Evolutionary conservation across 306 rosid species (phyloP), one percentile per base, ranked within the genome.

Genomic region (Elaeagnus macrophylla): DNA sequence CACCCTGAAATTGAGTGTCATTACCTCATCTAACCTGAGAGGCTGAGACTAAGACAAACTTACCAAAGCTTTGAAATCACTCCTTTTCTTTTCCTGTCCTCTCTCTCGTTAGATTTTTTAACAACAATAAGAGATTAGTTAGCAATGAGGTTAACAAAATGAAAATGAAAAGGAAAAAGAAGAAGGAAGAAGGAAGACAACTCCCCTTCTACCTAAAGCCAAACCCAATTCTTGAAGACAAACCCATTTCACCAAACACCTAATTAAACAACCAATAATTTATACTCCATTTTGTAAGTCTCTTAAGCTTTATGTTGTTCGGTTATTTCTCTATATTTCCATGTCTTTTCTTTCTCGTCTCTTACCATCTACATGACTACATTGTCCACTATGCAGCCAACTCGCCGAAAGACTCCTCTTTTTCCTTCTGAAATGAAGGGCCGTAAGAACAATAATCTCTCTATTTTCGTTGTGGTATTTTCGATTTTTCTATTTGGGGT

Each of bases 401-500:
- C 65, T 58, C 73, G 82, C 60, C 72, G 85, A 41, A 81, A 79
- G 63, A 53, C 69, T n/a, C 61, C 79, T 73, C 65, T 67, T 20
- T 69, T 61, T 52, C 48, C 76, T 37, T 25, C 32, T 25, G 49
- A 67, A n/a, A 91, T 87, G 96, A 91, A 86, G 73, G 60, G 61
- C 10, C 73, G 84, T 39, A 91, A 82, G 74, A 78, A 65, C 85
- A 80, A 68, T n/a, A 75, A 68, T 40, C 70, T 86, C 48, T 70
- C 95, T 8, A 71, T 91, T 7, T 69, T 84, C 57, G 81, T 74
- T 0, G 78, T 87, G 0, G 83, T 77, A 0, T 69, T 77, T 72
- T 68, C 91, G 15, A 40, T 82, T 2, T 82, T 91, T 60, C 81
- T 91, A 50, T 72, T 91, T n/a, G 99, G 93, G 10, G 63, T 75